Base-by-base conservation (phyloP, 768 basidiomycete genomes). In the Mycena vitilis region DNA sequence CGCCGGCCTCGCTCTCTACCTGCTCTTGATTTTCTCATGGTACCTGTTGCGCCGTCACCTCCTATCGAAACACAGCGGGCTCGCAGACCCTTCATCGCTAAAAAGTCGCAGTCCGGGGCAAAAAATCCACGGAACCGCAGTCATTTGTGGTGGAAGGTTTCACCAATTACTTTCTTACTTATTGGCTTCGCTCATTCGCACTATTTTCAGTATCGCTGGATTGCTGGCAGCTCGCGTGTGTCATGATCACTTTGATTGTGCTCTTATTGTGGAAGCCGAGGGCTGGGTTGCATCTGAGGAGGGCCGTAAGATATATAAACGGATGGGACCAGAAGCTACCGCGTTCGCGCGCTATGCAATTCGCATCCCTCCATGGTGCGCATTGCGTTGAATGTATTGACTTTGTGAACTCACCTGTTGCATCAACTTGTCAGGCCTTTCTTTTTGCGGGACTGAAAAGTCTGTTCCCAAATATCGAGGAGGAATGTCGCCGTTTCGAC, bases 201-300 rank as follows among this genome's bases (percentile, higher is more conserved):
- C 30, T 5, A 30, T 16, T 52, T 52, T 12, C 60, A 81, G 80
- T 56, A 73, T 81, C 22, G 75, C 75, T 16, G 80, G 80, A 10
- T 66, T 81, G 13, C 56, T 77, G 37, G 58, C 80, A 12, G 79
- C 80, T 6, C 71, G 78, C 18, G 73, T 79, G 13, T 80, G 78
- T 56, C 73, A 76, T 20, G 74, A 78, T 63, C 78, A 79, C 56
- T 81, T 80, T 65, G 74, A 78, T 47, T 61, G 69, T 9, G 78
- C 80, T 44, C 45, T 80, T 22, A 69, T 81, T 38, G 66, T 81
- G 36, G 80, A 81, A 47, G 71, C 80, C 13, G 80, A 81, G 57
- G 64, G 62, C 23, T 78, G 75, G 75, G 48, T 77, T 8, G 63
- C 71, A 20, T 65, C 72, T 0, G 59, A 74, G 30, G 73, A 75